Evolutionary conservation across 139 green algal genomes (phyloP), one percentile per base, ranked within the genome.

Genomic region (Volvox reticuliferus): DNA sequence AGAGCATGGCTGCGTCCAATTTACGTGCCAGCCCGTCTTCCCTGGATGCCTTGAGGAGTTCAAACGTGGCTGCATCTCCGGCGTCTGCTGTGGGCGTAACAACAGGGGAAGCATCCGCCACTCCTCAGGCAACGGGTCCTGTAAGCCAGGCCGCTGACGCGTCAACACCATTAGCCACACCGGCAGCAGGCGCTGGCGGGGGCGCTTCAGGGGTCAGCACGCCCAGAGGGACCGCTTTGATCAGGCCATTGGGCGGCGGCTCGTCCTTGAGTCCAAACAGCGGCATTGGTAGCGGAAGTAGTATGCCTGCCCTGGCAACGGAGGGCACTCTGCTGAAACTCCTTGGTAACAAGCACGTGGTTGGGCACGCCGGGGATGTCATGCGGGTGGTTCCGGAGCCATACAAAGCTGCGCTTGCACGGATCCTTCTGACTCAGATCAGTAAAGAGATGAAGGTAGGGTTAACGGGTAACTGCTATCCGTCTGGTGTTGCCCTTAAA

Each of bases 301-400:
- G 28, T n/a, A 68, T 50, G 68, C 86, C 86, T 3, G 86, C 86
- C 26, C n/a, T 90, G 30, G 86, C 86, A 0, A 90, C 86, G 5
- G 86, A 90, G 71, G 86, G 68, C 13, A 16, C 32, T 30, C 0
- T 90, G 44, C 14, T 90, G 16, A 83, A 76, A 32, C 30, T 83
- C 28, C 73, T 90, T 2, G 28, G 30, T 16, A 61, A 90, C 32
- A 90, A 90, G 86, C 86, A 90, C 71, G 73, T 90, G 71, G 30
- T 76, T 13, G 21, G 30, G 73, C 86, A 36, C 73, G 86, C 86
- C 20, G 73, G 35, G 50, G 50, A 83, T 9, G 85, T 89, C 17
- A n/a, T 89, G n/a, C 69, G 37, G 1, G 69, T 20, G 37, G 50
- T 89, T 26, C 44, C 85, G 71, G 69, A 71, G 44, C n/a, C 12